Evolutionary conservation across 345 rosid species (phyloP), one percentile per base, ranked within the genome.

Genomic region (Ceriops decandra): DNA sequence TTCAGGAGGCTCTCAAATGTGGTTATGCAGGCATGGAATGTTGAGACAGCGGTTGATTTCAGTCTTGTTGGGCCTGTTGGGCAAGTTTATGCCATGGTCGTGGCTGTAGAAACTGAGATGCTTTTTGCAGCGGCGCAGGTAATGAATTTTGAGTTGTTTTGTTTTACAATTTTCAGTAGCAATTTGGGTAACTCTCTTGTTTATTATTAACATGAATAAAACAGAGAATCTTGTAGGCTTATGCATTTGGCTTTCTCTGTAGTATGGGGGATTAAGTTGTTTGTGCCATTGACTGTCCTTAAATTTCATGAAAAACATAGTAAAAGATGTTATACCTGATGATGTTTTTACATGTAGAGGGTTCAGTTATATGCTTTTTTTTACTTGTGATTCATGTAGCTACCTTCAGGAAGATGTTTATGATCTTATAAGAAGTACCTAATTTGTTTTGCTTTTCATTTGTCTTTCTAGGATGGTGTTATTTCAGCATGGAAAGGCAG

Each of bases 121-220:
- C 83, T 84, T 8, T 87, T 84, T 35, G 92, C 89, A 65, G 96
- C 89, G 32, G 78, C 76, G 0, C 83, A 85, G 85, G 90, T 88
- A 72, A 78, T 61, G 62, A 9, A 10, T 59, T n/a, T 42, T 52
- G 31, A 30, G 36, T 8, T 35, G 13, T 51, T 27, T 11, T 20
- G 6, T 5, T 27, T 65, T 51, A 42, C 19, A 52, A 30, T 47
- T 33, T 15, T 22, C 5, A 6, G 17, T 8, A 0, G n/a, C 53
- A 13, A 38, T 27, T 15, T 13, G 22, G 7, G 22, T 13, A 27
- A 6, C 6, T 30, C 49, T 42, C 15, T 58, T 22, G 13, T 60
- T 42, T 30, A 6, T 17, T n/a, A 4, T 31, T 51, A 11, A 19
- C 20, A 2, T 51, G 20, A 31, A 35, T 62, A 15, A 8, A 33